Percentiles rank a stretch among this genome's conserved stretches.
These are phyloP conservation scores for Lipomyces spencermartinsiae DNA, from an alignment of 805 yeast genomes.

Conservation along the genomic window DNA sequence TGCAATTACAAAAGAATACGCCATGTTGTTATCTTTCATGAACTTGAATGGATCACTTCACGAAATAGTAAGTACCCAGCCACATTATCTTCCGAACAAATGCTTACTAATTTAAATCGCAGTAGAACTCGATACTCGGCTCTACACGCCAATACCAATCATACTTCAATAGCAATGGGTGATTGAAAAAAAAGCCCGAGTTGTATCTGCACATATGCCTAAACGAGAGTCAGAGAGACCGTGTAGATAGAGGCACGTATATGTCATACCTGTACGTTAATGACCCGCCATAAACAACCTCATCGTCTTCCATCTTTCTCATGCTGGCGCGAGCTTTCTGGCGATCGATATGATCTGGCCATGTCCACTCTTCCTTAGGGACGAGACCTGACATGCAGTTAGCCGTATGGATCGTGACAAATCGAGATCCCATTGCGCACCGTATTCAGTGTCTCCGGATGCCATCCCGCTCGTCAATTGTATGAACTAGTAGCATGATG, in stretches of 20 bases:
- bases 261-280: conserved; percentile 54
- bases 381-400: conserved; percentile 48
- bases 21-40: conserved; percentile 76
- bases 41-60: conserved; percentile 72
- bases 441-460: conserved; percentile 80
- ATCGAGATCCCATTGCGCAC: conserved; percentile 43
- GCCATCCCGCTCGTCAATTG: conserved; percentile 67
- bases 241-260: neutral
- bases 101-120: conserved; percentile 60
- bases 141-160: conserved; percentile 96
- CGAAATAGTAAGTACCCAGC: neutral
- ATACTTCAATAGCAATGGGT: conserved; percentile 73
- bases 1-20: conserved; percentile 78
- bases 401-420: neutral
- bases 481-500: conserved; percentile 57
- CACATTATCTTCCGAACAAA: neutral
- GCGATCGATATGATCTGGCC: conserved; percentile 81
- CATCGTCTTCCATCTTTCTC: conserved; percentile 56
- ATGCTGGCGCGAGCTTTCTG: conserved; percentile 66
- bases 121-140: conserved; percentile 78
- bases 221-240: conserved; percentile 44
- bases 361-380: conserved; percentile 86
- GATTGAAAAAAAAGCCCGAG: conserved; percentile 87
- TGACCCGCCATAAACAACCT: conserved; percentile 69
- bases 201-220: conserved; percentile 94